These are phyloP conservation scores for Lumnitzera littorea DNA, from an alignment of 345 rosid genomes.

Conservation along the genomic window DNA sequence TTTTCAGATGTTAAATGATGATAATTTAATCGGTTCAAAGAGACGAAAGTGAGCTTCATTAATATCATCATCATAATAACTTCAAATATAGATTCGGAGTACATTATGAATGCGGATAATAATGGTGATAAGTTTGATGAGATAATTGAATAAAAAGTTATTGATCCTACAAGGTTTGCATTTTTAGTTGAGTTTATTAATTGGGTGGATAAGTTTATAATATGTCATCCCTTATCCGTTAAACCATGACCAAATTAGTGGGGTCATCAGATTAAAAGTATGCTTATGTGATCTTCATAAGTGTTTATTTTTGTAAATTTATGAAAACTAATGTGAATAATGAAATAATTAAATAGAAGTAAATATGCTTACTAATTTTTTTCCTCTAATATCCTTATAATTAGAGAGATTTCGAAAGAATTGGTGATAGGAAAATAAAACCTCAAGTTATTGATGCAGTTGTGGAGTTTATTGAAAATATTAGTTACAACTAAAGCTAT, in stretches of 20 bases:
- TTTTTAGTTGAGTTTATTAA: constrained; percentile 97
- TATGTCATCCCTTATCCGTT: constrained; percentile 68
- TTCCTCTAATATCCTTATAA: constrained; percentile 28
- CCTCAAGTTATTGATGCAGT: constrained; percentile 63
- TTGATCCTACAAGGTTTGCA: constrained; percentile 90
- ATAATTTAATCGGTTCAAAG: constrained; percentile 91
- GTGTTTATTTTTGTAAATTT: too few relatives aligned
- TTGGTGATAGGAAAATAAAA: constrained; percentile 83
- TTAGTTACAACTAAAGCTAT: constrained; percentile 85
- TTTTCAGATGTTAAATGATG: constrained; percentile 93
- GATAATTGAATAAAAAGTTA: constrained; percentile 67
- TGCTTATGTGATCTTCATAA: neutral
- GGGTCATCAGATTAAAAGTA: constrained; percentile 88
- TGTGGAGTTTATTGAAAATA: constrained; percentile 65
- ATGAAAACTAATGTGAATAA: too few relatives aligned
- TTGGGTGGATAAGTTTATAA: constrained; percentile 93
- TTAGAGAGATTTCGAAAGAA: constrained; percentile 82
- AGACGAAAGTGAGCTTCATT: constrained; percentile 86
- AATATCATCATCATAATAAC: constrained; percentile 91
- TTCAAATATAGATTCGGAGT: constrained; percentile 89
- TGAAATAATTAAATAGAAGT: too few relatives aligned
- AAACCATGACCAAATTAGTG: constrained; percentile 65
- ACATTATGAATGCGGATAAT: constrained; percentile 59
- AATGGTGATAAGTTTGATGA: constrained; percentile 53
- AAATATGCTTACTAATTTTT: neutral